A percentile compares a stretch with the other conserved stretches of the same genome.
Conservation (phyloP, 805 yeast species). For the Metschnikowia sp. region DNA sequence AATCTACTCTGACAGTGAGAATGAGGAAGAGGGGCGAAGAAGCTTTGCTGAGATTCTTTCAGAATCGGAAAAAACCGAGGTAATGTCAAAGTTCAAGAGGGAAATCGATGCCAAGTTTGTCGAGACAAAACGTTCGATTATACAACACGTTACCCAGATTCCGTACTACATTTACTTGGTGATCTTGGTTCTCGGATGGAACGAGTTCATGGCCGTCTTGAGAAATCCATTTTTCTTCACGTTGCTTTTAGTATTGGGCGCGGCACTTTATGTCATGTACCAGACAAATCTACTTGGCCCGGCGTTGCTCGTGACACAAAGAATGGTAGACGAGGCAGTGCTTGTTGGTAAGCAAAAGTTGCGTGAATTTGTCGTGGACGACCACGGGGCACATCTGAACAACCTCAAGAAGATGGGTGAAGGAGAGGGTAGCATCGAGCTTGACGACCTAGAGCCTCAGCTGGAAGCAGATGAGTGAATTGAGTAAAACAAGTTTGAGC, state of each 20-base stretch:
- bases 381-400: slow-evolving; percentile 27
- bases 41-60: slow-evolving; percentile 57
- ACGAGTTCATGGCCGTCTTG: slow-evolving; percentile 84
- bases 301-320: slow-evolving; percentile 54
- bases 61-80: slow-evolving; percentile 53
- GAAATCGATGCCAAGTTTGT: slow-evolving; percentile 76
- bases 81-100: slow-evolving; percentile 60
- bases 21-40: slow-evolving; percentile 18
- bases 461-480: background rate
- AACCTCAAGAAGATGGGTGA: slow-evolving; percentile 16
- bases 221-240: slow-evolving; percentile 83
- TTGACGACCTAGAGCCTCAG: slow-evolving; percentile 14
- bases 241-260: slow-evolving; percentile 52
- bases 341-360: slow-evolving; percentile 57
- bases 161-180: slow-evolving; percentile 80
- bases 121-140: slow-evolving; percentile 85
- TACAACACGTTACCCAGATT: slow-evolving; percentile 71
- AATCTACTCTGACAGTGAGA: slow-evolving; percentile 11
- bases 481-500: no score
- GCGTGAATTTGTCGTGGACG: slow-evolving; percentile 57
- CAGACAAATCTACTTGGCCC: slow-evolving; percentile 75
- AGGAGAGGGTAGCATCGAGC: slow-evolving; percentile 17
- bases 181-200: slow-evolving; percentile 84
- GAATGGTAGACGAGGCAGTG: slow-evolving; percentile 55
- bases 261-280: slow-evolving; percentile 65